These are phyloP conservation scores for Fusarium napiforme DNA, from an alignment of 2,329 filamentous ascomycete genomes.

Conservation along the genomic window DNA sequence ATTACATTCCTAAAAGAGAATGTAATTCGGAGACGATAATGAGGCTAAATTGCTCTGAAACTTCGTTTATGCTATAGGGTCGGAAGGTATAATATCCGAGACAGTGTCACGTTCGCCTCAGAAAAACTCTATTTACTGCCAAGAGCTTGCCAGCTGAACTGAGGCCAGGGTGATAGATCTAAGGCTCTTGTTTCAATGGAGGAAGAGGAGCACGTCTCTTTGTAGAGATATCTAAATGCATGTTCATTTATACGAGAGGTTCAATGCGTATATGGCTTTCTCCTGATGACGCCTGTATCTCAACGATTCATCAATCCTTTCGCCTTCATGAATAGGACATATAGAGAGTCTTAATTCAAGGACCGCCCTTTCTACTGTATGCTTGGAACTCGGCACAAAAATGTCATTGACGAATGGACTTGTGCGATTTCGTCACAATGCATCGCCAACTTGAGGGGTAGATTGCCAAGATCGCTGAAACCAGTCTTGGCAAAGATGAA, in stretches of 20 bases:
- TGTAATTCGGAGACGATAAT: rapidly evolving
- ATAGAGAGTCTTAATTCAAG: too few species aligned
- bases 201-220: too few species aligned
- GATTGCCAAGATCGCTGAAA: neutral
- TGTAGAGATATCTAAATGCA: too few species aligned
- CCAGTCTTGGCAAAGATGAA: neutral
- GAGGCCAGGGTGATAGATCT: too few species aligned
- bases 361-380: too few species aligned
- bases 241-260: too few species aligned
- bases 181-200: neutral
- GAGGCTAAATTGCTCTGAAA: neutral
- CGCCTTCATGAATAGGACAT: too few species aligned
- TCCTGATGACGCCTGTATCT: too few species aligned
- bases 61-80: neutral
- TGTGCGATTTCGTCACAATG: rapidly evolving
- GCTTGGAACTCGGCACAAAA: rapidly evolving
- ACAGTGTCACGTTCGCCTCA: neutral
- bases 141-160: too few species aligned
- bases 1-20: too few species aligned
- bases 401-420: rapidly evolving
- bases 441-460: neutral
- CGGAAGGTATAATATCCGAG: neutral
- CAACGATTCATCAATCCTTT: too few species aligned
- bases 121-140: neutral
- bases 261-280: rapidly evolving